Base-by-base conservation (phyloP, 495 filamentous ascomycete species). In the Neohortaea acidophila region DNA sequence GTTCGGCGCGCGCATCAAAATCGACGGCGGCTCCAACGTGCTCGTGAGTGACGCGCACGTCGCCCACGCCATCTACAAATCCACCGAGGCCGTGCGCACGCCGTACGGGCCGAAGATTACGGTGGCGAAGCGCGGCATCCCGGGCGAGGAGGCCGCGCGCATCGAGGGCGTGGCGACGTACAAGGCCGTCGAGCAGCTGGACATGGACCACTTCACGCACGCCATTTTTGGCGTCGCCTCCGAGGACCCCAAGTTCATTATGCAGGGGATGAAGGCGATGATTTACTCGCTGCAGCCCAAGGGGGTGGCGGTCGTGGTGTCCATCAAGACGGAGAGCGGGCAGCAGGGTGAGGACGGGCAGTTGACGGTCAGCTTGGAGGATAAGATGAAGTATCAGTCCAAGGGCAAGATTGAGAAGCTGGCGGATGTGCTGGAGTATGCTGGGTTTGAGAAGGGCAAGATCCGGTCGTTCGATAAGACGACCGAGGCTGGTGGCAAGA, bases 401-500 rank as follows among this genome's bases (percentile, higher is more conserved):
- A 42, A 39, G 19, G 33, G 36, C 1, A 42, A 41, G 25, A 27
- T 43, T 24, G 24, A n/a, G 17, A 21, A 22, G 18, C 25, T 48
- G 22, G 25, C 25, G n/a, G 44, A 48, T 38, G 36, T 48, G 29
- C 30, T 48, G n/a, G 44, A 48, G 33, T 48, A n/a, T 27, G 44
- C 44, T 14, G 44, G 44, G 23, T 48, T 48, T 34, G 44, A 48
- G 39, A 43, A 27, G 30, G 44, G 44, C 12, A 48, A 48, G 35
- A 34, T 48, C 12, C 17, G 39, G 39, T 15, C 13, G 17, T 17
- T 37, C 17, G 44, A 43, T 33, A 43, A 28, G 39, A 26, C 3
- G 5, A 25, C 14, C 10, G 26, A 45, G 27, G 41, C 27, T 18
- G 42, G 28, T 2, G 44, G 39, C 26, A 19, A 33, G 33, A 39